Base-by-base conservation (phyloP, 2,329 filamentous ascomycete genomes). In the Ceratocystis lukuohia region DNA sequence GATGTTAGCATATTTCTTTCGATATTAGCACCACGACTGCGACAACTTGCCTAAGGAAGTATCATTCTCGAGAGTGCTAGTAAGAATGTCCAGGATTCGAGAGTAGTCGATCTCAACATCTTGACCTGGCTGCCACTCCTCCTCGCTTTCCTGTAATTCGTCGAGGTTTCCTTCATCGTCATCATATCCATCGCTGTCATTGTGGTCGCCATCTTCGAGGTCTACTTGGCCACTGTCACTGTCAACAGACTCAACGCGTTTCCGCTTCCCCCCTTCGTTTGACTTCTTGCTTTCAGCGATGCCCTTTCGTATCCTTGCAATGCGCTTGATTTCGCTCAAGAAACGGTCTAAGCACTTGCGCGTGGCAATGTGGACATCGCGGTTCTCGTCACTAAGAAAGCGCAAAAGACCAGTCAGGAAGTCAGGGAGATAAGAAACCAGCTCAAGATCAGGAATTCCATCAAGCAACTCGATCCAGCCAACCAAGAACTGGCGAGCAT, bases 61-160 rank as follows among this genome's bases (percentile, higher is more conserved):
- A 22, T 53, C 48, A 25, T 10, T 22, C 48, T 96, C 89, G 57
- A 99, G 81, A 69, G 94, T 96, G 12, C 87, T 86, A 1, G 96
- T 91, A 53, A 99, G 77, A 65, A 97, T 99, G 71, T 95, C 89
- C 61, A 99, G 78, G 45, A 99, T 96, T 70, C 88, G 90, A 68
- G 89, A 86, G 75, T 96, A 90, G 75, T 97, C 93, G 69, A 99
- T 89, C 68, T 95, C 88, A 6, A 96, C 91, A 74, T 99, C 94
- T 76, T 99, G 94, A 0, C 95, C 94, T 0, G 95, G 95, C 59
- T 97, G 87, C 91, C 93, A 99, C 73, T 97, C 94, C 68, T 92
- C 92, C 71, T 96, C 92, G 57, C 83, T 85, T 69, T 84, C 86
- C 37, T 82, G 82, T 17, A 20, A n/a, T 59, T 33, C 48, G 48